These are phyloP conservation scores for Lipomyces japonicus DNA, from an alignment of 805 yeast species.

Conservation along the genomic window DNA sequence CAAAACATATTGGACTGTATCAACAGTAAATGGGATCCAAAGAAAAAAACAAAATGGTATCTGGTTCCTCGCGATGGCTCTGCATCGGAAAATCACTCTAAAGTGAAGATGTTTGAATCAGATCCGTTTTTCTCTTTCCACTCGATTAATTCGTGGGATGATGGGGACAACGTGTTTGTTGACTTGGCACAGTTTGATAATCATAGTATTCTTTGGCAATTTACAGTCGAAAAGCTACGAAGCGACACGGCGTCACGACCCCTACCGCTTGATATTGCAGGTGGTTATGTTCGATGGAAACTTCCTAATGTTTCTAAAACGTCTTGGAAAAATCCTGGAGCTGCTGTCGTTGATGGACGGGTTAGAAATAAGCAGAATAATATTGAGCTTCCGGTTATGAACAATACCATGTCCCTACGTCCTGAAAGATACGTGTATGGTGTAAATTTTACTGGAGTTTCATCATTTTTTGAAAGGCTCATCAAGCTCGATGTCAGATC, in stretches of 20 bases:
- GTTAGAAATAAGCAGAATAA: background rate
- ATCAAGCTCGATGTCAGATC: conserved; percentile 5
- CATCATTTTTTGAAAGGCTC: conserved; percentile 5
- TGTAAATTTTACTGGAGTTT: background rate
- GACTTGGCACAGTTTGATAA: conserved; percentile 4
- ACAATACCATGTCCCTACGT: conserved; percentile 1
- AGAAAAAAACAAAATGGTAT: conserved; percentile 3
- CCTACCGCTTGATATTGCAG: background rate
- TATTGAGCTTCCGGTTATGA: conserved; percentile 8
- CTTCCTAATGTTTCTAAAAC: conserved; percentile 6
- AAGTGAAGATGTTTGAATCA: conserved; percentile 7
- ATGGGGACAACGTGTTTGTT: conserved; percentile 9
- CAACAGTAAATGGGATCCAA: conserved; percentile 6
- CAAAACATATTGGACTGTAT: conserved; percentile 5
- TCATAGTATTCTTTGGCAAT: conserved; percentile 2
- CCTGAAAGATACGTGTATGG: conserved; percentile 7
- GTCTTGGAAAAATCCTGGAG: background rate
- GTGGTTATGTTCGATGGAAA: conserved; percentile 8
- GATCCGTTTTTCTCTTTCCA: conserved; percentile 9
- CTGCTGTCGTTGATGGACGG: conserved; percentile 3
- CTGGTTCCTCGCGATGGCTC: conserved; percentile 14
- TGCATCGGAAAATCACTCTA: conserved; percentile 5
- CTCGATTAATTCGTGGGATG: conserved; percentile 9
- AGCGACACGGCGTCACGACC: conserved; percentile 10
- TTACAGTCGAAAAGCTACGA: conserved; percentile 3